These are phyloP conservation scores for Globisporangium sylvaticum DNA, from an alignment of 352 stramenopile species.

Conservation along the genomic window DNA sequence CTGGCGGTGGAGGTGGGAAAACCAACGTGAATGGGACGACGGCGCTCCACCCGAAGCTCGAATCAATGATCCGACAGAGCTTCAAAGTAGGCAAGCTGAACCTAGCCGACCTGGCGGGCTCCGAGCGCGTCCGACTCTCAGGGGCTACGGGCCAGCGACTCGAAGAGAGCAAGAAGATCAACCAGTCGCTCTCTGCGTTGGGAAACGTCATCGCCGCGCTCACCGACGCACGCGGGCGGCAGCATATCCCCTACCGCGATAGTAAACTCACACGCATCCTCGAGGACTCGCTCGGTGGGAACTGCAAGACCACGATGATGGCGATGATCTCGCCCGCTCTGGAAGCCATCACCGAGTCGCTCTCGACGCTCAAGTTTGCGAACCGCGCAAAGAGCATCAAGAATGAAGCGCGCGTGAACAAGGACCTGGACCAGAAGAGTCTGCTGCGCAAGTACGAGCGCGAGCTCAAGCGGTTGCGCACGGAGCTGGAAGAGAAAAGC, in stretches of 20 bases:
- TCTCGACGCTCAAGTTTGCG: constrained; percentile 94
- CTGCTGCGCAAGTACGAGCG: constrained; percentile 93
- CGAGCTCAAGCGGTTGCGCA: constrained; percentile 90
- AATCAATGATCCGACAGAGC: constrained; percentile 88
- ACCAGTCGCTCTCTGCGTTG: constrained; percentile 87
- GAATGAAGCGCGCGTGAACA: constrained; percentile 87
- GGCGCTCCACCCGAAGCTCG: constrained; percentile 66
- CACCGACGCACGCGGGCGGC: constrained; percentile 78
- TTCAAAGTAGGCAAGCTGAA: constrained; percentile 96
- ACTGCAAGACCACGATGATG: constrained; percentile 97
- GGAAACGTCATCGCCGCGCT: constrained; percentile 90
- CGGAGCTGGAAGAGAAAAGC: constrained; percentile 91
- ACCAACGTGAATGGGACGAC: constrained; percentile 26
- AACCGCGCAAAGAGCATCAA: constrained; percentile 93
- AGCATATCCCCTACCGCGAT: constrained; percentile 93
- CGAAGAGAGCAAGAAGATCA: constrained; percentile 93
- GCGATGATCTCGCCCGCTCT: constrained; percentile 92
- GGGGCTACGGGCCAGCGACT: constrained; percentile 84
- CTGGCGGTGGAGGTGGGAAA: neutral
- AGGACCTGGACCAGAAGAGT: constrained; percentile 92
- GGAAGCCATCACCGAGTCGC: constrained; percentile 87
- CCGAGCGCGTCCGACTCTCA: constrained; percentile 85
- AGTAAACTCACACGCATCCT: constrained; percentile 93
- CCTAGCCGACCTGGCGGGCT: constrained; percentile 91
- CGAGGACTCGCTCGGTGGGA: constrained; percentile 84